A percentile compares a stretch with the other conserved stretches of the same genome.
Conservation (phyloP, 2,329 filamentous ascomycete species). For the Botrytis squamosa region DNA sequence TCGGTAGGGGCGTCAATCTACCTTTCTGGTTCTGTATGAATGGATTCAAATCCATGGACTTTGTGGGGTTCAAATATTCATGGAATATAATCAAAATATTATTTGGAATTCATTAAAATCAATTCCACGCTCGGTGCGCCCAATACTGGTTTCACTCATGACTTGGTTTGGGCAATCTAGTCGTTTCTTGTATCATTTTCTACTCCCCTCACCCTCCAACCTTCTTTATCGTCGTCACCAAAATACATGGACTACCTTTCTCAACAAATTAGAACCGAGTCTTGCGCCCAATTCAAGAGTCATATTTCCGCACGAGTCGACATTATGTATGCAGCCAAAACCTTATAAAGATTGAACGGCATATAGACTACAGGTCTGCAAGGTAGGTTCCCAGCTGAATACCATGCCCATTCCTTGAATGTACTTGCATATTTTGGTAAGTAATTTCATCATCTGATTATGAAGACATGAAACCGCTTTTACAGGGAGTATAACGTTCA, state of each 20-base stretch:
- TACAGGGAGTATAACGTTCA: not conserved
- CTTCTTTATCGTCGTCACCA: not conserved
- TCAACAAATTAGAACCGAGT: not conserved
- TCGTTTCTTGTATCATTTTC: not conserved
- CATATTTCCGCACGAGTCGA: not conserved
- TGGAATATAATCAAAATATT: not conserved
- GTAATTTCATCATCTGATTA: slow-evolving; percentile 16
- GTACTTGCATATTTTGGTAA: slow-evolving; percentile 16
- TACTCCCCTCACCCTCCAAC: not conserved
- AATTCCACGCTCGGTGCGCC: not conserved
- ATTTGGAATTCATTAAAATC: not conserved
- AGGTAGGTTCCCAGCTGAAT: not conserved
- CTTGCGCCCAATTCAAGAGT: not conserved
- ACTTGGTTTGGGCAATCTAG: not conserved
- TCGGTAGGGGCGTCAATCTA: not conserved
- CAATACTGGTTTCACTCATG: not conserved
- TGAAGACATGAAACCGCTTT: not conserved
- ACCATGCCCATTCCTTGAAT: not conserved
- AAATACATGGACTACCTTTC: not conserved
- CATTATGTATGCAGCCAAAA: not conserved
- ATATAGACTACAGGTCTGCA: not conserved
- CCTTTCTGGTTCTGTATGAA: not conserved
- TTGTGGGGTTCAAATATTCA: slow-evolving; percentile 9
- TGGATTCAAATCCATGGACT: not conserved
- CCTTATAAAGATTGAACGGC: not conserved